phyloP scores from a whole-genome alignment of 208 protist genomes.

The Crithidia fasciculata region DNA sequence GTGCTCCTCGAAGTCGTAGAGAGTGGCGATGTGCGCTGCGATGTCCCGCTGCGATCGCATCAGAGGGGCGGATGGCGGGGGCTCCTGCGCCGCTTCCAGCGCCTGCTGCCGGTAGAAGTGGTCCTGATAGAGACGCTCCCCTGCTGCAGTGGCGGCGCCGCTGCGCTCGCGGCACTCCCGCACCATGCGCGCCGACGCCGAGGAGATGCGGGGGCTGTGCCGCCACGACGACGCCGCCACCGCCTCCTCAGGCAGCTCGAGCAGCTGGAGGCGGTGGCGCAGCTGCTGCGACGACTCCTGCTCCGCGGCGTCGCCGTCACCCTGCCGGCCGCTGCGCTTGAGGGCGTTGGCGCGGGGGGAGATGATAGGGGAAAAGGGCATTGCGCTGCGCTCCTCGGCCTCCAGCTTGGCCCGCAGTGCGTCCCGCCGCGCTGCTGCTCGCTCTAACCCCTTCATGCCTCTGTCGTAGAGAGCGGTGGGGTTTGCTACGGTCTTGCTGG shows the following conservation, averaged over 20 bases:
- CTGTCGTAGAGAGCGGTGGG: conserved; percentile 38
- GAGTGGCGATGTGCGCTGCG: conserved; percentile 50
- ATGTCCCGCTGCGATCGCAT: conserved; percentile 46
- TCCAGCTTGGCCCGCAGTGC: conserved; percentile 35
- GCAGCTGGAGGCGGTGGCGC: conserved; percentile 50
- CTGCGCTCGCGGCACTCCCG: conserved; percentile 37
- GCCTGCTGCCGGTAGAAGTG: conserved; percentile 32
- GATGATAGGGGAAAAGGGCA: conserved; percentile 59
- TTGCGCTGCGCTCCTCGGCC: conserved; percentile 29
- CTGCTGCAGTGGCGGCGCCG: conserved; percentile 31
- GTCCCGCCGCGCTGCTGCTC: conserved; percentile 24
- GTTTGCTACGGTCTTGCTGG: conserved; percentile 5
- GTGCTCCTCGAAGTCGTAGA: conserved; percentile 55
- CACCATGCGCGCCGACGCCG: conserved; percentile 52
- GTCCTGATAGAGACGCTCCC: conserved; percentile 60
- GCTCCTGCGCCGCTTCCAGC: neutral
- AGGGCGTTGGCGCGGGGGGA: conserved; percentile 28
- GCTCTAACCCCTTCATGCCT: conserved; percentile 20
- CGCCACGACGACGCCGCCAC: conserved; percentile 25
- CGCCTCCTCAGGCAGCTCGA: conserved; percentile 48
- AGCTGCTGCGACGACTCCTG: conserved; percentile 29
- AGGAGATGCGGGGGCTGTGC: conserved; percentile 47
- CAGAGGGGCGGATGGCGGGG: neutral
- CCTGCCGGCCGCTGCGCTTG: neutral
- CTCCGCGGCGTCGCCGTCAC: conserved; percentile 6